Conservation (phyloP, 1,139 yeast genomes). For the Sugiyamaella xylanicola region DNA sequence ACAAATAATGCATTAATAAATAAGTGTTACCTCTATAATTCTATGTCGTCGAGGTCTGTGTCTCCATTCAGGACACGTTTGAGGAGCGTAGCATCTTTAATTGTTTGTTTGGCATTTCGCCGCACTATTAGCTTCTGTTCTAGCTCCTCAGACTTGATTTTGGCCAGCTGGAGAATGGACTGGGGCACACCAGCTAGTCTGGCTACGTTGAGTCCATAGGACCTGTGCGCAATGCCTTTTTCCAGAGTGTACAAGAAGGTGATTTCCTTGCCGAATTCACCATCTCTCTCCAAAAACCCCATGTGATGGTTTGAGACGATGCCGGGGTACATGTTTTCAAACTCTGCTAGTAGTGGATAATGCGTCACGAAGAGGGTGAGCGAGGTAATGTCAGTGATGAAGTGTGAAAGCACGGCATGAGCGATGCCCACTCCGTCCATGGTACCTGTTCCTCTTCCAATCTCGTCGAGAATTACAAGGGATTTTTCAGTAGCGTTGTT, state of each 20-base stretch:
- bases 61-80: not conserved
- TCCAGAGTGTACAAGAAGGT: slow-evolving; percentile 40
- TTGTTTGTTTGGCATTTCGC: not conserved
- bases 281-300: slow-evolving; percentile 61
- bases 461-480: slow-evolving; percentile 62
- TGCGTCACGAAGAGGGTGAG: slow-evolving; percentile 82
- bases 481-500: slow-evolving; percentile 53
- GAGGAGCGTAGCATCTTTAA: not conserved
- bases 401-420: slow-evolving; percentile 67
- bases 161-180: slow-evolving; percentile 36
- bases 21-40: too few species aligned
- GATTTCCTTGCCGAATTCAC: slow-evolving; percentile 25
- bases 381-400: slow-evolving; percentile 53
- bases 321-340: slow-evolving; percentile 49
- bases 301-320: slow-evolving; percentile 66
- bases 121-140: slow-evolving; percentile 22
- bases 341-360: slow-evolving; percentile 68
- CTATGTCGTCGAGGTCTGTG: too few species aligned
- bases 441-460: slow-evolving; percentile 83
- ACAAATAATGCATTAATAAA: not conserved
- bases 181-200: slow-evolving; percentile 42
- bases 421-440: slow-evolving; percentile 90
- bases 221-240: slow-evolving; percentile 40
- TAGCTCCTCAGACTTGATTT: slow-evolving; percentile 28
- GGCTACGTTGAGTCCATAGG: slow-evolving; percentile 46